phyloP scores from a whole-genome alignment of 139 green algal genomes.

The Pleodorina starrii region DNA sequence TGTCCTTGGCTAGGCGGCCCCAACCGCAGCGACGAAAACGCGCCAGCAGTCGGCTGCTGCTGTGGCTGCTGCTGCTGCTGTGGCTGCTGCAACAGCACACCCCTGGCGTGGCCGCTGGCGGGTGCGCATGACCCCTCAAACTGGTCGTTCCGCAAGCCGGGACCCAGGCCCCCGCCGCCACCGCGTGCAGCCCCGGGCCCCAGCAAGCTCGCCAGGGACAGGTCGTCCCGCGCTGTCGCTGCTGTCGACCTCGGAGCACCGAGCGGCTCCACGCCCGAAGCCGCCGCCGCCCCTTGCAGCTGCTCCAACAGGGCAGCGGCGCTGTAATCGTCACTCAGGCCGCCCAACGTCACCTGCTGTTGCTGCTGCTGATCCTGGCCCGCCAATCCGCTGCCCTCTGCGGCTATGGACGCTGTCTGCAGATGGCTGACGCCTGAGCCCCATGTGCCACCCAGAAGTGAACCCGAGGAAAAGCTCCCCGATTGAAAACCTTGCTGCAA shows the following conservation, averaged over 20 bases:
- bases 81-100: background rate
- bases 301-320: background rate
- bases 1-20: background rate
- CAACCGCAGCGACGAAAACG: background rate
- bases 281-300: conserved; percentile 6
- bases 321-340: background rate
- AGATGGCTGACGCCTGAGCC: background rate
- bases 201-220: background rate
- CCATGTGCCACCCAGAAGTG: background rate
- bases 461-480: background rate
- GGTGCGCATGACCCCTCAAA: background rate
- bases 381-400: background rate
- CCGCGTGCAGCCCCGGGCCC: background rate
- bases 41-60: background rate
- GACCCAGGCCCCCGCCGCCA: background rate
- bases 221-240: background rate
- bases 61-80: background rate
- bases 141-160: background rate
- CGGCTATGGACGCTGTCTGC: background rate
- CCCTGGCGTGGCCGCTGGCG: too few species aligned
- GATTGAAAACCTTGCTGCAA: background rate
- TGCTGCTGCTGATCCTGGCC: conserved; percentile 13
- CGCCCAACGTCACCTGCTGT: background rate
- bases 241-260: too few species aligned
- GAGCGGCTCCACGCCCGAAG: background rate